Evolutionary conservation across 2,329 filamentous ascomycete genomes (phyloP), one percentile per base, ranked within the genome.

Genomic region (Cladosporium cucumerinum): DNA sequence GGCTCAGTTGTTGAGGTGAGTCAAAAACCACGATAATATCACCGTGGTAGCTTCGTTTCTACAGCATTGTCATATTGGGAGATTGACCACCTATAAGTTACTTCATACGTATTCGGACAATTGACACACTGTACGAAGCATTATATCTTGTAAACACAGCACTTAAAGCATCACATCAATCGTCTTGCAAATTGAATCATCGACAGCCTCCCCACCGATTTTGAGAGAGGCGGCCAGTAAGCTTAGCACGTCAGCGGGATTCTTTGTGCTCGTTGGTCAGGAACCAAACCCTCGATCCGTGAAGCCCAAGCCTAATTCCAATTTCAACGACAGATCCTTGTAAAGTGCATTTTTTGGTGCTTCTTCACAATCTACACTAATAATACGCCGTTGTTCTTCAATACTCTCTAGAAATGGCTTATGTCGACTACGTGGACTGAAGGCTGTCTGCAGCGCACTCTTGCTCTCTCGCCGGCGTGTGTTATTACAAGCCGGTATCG

Each of bases 271-370:
- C 55, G 23, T 57, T 57, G 54, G 54, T 26, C 55, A 58, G 55
- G 55, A 58, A 58, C 55, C 55, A 58, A 58, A 58, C 34, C 25
- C 23, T 58, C 36, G 6, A 58, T 58, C 32, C 30, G 55, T 46
- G 55, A 58, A 58, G 55, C 34, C 55, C 21, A 21, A 58, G 32
- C 36, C 23, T 58, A 43, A 23, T 57, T 57, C 23, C 16, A 28
- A 14, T 46, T 21, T 23, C 34, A 11, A n/a, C 23, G 55, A 23
- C 32, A 46, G 25, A 58, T 58, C 55, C 55, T 28, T 58, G 55
- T 14, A 25, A 32, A 10, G 39, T 21, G 39, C n/a, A 5, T 21
- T 12, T 39, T 46, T 21, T 11, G n/a, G 7, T 46, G 8, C 18
- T 18, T 21, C 39, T 46, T 46, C 39, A 21, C n/a, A 3, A 21